Evolutionary conservation across 2,329 filamentous ascomycete genomes (phyloP).

Genomic region (Xylaria sp.): DNA sequence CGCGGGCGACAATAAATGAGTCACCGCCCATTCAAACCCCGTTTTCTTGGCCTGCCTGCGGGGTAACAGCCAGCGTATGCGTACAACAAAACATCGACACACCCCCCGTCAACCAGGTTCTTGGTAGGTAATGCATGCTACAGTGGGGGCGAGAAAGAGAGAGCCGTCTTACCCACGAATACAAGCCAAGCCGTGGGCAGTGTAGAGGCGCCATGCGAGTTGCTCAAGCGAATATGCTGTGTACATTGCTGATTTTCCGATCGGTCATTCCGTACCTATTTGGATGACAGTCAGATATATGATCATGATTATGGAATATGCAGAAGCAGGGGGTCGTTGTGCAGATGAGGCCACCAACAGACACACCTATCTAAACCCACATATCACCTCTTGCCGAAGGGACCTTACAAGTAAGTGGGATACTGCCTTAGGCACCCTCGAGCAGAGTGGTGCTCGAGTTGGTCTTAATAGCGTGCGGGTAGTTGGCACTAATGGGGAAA

Average conservation of each 20-base stretch:
- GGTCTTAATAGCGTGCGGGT: not conserved
- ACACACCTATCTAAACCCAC: too few species aligned
- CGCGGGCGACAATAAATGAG: conserved; percentile 18
- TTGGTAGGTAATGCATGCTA: conserved; percentile 7
- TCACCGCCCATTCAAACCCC: conserved; percentile 18
- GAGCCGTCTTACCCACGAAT: conserved; percentile 1
- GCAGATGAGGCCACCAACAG: not conserved
- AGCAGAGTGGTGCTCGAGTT: not conserved
- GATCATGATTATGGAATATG: not conserved
- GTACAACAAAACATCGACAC: not conserved
- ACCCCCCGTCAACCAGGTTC: conserved; percentile 3
- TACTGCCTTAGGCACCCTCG: too few species aligned
- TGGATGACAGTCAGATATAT: not conserved
- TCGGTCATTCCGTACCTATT: not conserved
- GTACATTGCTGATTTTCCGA: not conserved
- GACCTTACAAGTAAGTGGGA: too few species aligned
- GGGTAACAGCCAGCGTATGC: conserved; percentile 1
- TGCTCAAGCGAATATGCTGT: conserved; percentile 3
- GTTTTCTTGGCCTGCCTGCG: conserved; percentile 7
- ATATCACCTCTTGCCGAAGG: too few species aligned
- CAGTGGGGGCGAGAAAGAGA: not conserved
- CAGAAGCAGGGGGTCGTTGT: not conserved
- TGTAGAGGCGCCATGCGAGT: not conserved
- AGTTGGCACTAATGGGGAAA: not conserved
- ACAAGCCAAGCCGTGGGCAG: not conserved